phyloP scores from a whole-genome alignment of 2,329 filamentous ascomycete species.

The Claviceps lovelessii region DNA sequence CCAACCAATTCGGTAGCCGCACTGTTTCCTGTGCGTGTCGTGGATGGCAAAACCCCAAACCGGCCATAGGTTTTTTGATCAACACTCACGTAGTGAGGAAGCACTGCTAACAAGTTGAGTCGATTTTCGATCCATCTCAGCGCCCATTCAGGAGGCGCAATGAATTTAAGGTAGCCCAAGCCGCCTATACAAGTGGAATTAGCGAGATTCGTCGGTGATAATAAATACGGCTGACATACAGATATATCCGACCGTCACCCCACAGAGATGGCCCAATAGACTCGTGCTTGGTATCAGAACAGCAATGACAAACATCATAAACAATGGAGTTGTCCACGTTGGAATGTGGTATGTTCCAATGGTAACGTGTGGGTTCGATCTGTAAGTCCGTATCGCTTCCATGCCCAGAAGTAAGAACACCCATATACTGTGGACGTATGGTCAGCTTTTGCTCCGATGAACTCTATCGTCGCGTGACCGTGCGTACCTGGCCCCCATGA shows the following conservation, averaged over 20 bases:
- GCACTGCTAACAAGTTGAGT: conserved; percentile 64
- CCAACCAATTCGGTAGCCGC: conserved; percentile 45
- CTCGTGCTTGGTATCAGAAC: conserved; percentile 70
- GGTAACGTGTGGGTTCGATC: conserved; percentile 63
- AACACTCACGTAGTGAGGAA: conserved; percentile 86
- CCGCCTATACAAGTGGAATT: conserved; percentile 42
- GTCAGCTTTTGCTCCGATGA: not conserved
- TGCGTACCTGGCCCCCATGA: conserved; percentile 69
- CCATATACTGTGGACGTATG: conserved; percentile 54
- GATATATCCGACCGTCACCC: conserved; percentile 69
- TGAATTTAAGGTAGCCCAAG: conserved; percentile 73
- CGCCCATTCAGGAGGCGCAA: conserved; percentile 78
- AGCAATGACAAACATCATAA: conserved; percentile 58
- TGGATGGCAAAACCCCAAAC: conserved; percentile 71
- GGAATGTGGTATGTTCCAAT: conserved; percentile 56
- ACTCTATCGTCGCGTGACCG: not conserved
- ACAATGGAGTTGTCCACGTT: conserved; percentile 81
- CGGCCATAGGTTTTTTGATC: conserved; percentile 93
- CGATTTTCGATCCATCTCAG: conserved; percentile 81
- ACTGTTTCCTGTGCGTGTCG: conserved; percentile 23
- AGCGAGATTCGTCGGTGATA: not conserved
- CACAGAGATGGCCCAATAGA: conserved; percentile 74
- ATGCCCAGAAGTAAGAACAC: conserved; percentile 75
- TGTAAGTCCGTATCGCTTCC: conserved; percentile 76
- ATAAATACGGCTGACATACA: conserved; percentile 41